Conservation (phyloP, 2,329 filamentous ascomycete genomes). For the Colletotrichum sp. region DNA sequence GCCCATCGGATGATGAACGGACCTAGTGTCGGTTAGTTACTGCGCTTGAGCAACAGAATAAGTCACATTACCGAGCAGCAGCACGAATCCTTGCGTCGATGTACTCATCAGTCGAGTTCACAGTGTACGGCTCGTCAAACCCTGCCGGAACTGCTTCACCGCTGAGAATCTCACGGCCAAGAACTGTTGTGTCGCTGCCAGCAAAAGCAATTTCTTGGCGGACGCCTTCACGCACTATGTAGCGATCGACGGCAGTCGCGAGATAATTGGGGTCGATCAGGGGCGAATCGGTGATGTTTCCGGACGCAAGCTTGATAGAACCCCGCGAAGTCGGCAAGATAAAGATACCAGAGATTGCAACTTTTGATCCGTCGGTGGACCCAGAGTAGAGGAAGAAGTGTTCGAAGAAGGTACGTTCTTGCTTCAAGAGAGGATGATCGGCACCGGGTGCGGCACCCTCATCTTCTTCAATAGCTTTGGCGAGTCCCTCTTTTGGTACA, state of each 20-base stretch:
- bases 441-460: slow-evolving; percentile 34
- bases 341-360: slow-evolving; percentile 22
- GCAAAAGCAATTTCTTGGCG: slow-evolving; percentile 25
- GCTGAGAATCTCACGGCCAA: slow-evolving; percentile 20
- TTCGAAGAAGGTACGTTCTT: slow-evolving; percentile 26
- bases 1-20: slow-evolving; percentile 26
- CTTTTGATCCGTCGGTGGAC: slow-evolving; percentile 14
- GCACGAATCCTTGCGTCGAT: slow-evolving; percentile 28
- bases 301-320: slow-evolving; percentile 26
- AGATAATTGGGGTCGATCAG: slow-evolving; percentile 35
- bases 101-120: slow-evolving; percentile 26
- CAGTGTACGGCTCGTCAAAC: slow-evolving; percentile 20
- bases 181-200: slow-evolving; percentile 9
- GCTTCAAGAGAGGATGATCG: slow-evolving; percentile 36
- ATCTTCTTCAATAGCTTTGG: slow-evolving; percentile 35
- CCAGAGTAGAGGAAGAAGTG: slow-evolving; percentile 41
- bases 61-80: slow-evolving; percentile 10
- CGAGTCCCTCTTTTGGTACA: slow-evolving; percentile 30
- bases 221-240: slow-evolving; percentile 29
- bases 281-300: slow-evolving; percentile 21
- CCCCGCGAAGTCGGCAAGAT: slow-evolving; percentile 32
- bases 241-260: slow-evolving; percentile 32
- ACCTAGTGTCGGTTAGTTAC: background rate
- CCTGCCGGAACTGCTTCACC: slow-evolving; percentile 28
- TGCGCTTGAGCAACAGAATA: background rate